phyloP scores from a whole-genome alignment of 2,329 filamentous ascomycete species.

The Blastomyces silverae region DNA sequence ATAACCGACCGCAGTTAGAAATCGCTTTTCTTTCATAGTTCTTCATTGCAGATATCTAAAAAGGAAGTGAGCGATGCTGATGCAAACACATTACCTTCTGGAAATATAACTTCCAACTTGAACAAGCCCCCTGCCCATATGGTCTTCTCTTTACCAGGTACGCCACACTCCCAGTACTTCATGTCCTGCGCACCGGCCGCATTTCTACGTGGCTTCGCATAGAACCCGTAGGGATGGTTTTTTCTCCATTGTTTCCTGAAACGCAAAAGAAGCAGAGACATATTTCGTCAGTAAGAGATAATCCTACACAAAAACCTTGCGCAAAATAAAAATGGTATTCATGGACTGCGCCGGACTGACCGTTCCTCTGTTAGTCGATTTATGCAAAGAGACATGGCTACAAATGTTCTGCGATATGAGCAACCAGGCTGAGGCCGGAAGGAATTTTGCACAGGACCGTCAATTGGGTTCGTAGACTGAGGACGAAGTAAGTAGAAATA shows the following conservation, averaged over 20 bases:
- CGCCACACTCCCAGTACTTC: slow-evolving; percentile 93
- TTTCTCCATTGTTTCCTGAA: slow-evolving; percentile 91
- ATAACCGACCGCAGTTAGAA: slow-evolving; percentile 21
- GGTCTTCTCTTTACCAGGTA: slow-evolving; percentile 93
- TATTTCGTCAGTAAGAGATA: slow-evolving; percentile 19
- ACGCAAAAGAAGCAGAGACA: slow-evolving; percentile 2
- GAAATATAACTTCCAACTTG: slow-evolving; percentile 87
- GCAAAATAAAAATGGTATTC: background rate
- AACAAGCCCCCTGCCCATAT: slow-evolving; percentile 97
- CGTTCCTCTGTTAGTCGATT: slow-evolving; percentile 84
- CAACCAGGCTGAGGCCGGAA: background rate
- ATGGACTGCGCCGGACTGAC: slow-evolving; percentile 44
- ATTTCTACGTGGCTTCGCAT: slow-evolving; percentile 77
- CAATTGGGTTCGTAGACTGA: background rate
- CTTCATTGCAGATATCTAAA: slow-evolving; percentile 4
- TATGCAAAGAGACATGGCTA: slow-evolving; percentile 63
- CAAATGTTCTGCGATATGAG: background rate
- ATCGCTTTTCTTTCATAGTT: background rate
- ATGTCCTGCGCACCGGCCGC: slow-evolving; percentile 76
- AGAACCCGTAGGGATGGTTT: slow-evolving; percentile 97
- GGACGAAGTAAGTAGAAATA: background rate
- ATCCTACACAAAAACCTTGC: background rate
- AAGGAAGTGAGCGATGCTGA: background rate
- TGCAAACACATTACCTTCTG: slow-evolving; percentile 62
- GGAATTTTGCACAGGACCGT: background rate